A percentile compares a stretch with the other conserved stretches of the same genome.
phyloP scores from a whole-genome alignment of 1,284 basidiomycete genomes.

The Mycosarcoma mackinlayi region DNA sequence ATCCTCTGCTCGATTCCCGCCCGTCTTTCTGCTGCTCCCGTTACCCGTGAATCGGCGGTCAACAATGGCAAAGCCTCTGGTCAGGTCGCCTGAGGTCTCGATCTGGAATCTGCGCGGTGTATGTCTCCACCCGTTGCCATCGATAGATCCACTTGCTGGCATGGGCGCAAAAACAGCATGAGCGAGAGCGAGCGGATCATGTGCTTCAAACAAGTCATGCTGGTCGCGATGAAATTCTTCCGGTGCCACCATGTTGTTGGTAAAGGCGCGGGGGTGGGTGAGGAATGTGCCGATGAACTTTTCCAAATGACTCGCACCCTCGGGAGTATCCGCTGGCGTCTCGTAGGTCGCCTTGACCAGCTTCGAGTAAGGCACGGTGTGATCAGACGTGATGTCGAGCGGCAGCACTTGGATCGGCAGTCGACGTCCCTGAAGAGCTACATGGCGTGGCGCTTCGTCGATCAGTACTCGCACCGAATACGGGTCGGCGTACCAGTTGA shows the following conservation, averaged over 20 bases:
- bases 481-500: constrained; percentile 93
- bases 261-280: constrained; percentile 58
- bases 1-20: constrained; percentile 40
- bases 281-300: constrained; percentile 57
- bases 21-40: constrained; percentile 43
- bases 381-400: constrained; percentile 58
- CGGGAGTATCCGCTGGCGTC: constrained; percentile 14
- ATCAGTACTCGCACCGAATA: constrained; percentile 75
- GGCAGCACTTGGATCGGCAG: constrained; percentile 60
- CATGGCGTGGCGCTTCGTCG: constrained; percentile 45
- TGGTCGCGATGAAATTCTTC: constrained; percentile 54
- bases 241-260: constrained; percentile 56
- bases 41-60: constrained; percentile 46
- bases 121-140: constrained; percentile 40
- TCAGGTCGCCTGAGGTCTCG: constrained; percentile 58
- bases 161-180: constrained; percentile 57
- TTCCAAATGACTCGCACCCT: constrained; percentile 31
- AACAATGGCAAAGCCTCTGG: constrained; percentile 62
- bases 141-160: constrained; percentile 2
- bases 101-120: constrained; percentile 49
- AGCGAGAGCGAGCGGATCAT: constrained; percentile 64
- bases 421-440: constrained; percentile 16
- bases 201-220: constrained; percentile 61
- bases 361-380: constrained; percentile 58
- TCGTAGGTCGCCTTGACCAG: constrained; percentile 50